Evolutionary conservation across 2,329 filamentous ascomycete genomes (phyloP).

Genomic region (Hypoxylon sp.): DNA sequence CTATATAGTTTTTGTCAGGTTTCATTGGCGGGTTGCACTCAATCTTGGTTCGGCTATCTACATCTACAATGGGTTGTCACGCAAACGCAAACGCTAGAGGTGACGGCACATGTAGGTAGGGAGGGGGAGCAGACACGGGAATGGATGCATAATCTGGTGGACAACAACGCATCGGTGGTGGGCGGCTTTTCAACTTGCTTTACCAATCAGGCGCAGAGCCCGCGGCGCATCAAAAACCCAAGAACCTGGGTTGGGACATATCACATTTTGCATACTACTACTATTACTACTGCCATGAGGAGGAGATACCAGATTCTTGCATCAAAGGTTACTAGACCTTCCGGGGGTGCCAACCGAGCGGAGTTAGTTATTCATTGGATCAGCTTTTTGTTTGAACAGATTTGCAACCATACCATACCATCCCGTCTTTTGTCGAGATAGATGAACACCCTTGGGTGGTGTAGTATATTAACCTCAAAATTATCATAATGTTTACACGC

Average conservation of each 20-base stretch:
- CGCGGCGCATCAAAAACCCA: conserved; percentile 36
- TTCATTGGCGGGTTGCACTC: conserved; percentile 38
- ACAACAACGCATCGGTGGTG: conserved; percentile 36
- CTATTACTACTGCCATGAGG: conserved; percentile 29
- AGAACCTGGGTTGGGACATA: conserved; percentile 32
- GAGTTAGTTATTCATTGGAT: conserved; percentile 20
- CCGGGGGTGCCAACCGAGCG: conserved; percentile 28
- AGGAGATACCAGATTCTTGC: conserved; percentile 47
- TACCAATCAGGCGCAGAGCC: conserved; percentile 38
- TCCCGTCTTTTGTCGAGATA: not conserved
- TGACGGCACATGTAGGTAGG: not conserved
- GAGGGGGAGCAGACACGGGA: conserved; percentile 15
- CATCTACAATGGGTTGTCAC: conserved; percentile 32
- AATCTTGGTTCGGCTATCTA: conserved; percentile 45
- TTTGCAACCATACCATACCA: not conserved
- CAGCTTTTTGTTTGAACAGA: conserved; percentile 7
- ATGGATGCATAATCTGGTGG: conserved; percentile 43
- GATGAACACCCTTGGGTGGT: not conserved
- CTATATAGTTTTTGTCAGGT: conserved; percentile 25
- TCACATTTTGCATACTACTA: conserved; percentile 23
- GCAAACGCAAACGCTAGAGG: conserved; percentile 5
- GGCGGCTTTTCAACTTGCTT: conserved; percentile 32
- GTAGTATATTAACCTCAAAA: conserved; percentile 1
- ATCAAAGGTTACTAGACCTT: conserved; percentile 48
- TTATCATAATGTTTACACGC: not conserved